These are phyloP conservation scores for Aurifilum marmelostoma DNA, from an alignment of 2,329 filamentous ascomycete genomes.

Conservation along the genomic window DNA sequence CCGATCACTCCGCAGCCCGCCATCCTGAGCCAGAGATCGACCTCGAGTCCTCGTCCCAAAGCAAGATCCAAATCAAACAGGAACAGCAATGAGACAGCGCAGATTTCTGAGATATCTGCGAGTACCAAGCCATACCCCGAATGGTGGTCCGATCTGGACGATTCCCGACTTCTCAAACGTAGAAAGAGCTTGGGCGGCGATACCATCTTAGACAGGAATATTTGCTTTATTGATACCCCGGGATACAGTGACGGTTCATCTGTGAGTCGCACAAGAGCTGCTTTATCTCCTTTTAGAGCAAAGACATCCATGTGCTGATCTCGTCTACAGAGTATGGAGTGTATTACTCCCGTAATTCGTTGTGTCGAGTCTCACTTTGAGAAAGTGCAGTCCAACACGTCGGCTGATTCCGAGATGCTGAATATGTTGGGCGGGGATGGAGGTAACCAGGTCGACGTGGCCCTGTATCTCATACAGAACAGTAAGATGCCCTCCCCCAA, in stretches of 20 bases:
- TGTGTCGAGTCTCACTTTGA: slow-evolving; percentile 75
- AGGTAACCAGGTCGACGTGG: slow-evolving; percentile 80
- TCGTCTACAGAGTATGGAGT: slow-evolving; percentile 52
- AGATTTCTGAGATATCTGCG: slow-evolving; percentile 71
- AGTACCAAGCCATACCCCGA: slow-evolving; percentile 83
- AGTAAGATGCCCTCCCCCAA: slow-evolving; percentile 51
- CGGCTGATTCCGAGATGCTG: slow-evolving; percentile 75
- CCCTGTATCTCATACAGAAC: slow-evolving; percentile 79
- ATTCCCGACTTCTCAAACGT: slow-evolving; percentile 58
- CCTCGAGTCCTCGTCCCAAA: slow-evolving; percentile 31
- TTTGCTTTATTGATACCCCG: slow-evolving; percentile 90
- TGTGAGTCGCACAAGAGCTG: slow-evolving; percentile 42
- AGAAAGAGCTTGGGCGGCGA: slow-evolving; percentile 77
- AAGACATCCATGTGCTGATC: slow-evolving; percentile 18
- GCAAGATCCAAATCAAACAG: slow-evolving; percentile 28
- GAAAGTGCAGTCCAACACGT: slow-evolving; percentile 63
- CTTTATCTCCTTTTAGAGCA: neutral
- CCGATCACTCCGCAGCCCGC: slow-evolving; percentile 49
- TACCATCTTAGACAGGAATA: slow-evolving; percentile 81
- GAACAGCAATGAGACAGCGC: slow-evolving; percentile 39
- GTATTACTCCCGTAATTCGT: slow-evolving; percentile 62
- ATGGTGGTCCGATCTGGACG: slow-evolving; percentile 85
- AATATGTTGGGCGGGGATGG: slow-evolving; percentile 79
- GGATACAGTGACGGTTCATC: slow-evolving; percentile 60
- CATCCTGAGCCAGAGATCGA: slow-evolving; percentile 33